Evolutionary conservation across 2,329 filamentous ascomycete genomes (phyloP).

Genomic region (Lasiodiplodia sp.): DNA sequence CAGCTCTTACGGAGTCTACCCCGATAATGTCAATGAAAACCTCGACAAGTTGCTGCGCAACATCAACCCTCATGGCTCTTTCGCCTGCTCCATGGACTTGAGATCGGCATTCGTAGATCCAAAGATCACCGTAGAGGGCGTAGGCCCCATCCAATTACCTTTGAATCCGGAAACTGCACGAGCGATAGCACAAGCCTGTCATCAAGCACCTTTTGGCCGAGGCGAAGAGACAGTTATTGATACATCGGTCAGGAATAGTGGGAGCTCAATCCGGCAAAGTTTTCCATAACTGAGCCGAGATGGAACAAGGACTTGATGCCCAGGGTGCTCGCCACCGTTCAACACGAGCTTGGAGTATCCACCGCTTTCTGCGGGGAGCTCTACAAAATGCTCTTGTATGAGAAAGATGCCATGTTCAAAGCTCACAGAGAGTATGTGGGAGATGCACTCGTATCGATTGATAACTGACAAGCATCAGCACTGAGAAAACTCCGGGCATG

Average conservation of each 20-base stretch:
- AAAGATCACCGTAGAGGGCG: background rate
- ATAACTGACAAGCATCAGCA: constrained; percentile 32
- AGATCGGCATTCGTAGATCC: background rate
- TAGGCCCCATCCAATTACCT: background rate
- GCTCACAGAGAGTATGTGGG: constrained; percentile 48
- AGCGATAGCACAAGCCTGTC: constrained; percentile 32
- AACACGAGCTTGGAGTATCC: background rate
- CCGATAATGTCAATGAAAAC: background rate
- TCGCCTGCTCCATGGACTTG: background rate
- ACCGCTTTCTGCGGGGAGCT: constrained; percentile 29
- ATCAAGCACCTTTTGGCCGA: constrained; percentile 42
- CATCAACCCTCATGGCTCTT: background rate
- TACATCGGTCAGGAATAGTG: constrained; percentile 40
- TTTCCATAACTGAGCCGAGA: constrained; percentile 31
- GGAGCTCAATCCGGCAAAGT: constrained; percentile 39
- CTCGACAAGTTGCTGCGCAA: background rate
- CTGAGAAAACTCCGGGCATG: constrained; percentile 57
- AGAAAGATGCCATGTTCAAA: constrained; percentile 52
- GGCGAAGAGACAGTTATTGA: constrained; percentile 42
- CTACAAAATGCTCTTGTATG: constrained; percentile 53
- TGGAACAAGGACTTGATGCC: background rate
- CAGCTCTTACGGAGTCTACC: background rate
- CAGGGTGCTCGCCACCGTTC: background rate
- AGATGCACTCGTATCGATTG: background rate
- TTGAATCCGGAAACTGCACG: constrained; percentile 28